These are phyloP conservation scores for Fomes fomentarius DNA, from an alignment of 1,284 basidiomycete genomes.

Conservation along the genomic window DNA sequence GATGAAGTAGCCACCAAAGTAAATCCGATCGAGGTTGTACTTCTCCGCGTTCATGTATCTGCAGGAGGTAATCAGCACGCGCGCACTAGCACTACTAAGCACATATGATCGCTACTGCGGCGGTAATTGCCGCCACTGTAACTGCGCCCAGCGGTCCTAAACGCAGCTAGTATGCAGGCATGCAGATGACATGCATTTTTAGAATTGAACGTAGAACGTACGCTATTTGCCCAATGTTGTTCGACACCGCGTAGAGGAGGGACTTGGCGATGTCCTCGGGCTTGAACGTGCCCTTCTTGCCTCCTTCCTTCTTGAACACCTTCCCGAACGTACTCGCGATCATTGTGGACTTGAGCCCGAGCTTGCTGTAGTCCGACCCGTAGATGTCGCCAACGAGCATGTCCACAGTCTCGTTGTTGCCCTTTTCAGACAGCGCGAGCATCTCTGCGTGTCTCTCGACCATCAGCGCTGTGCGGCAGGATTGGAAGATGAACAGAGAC, in stretches of 20 bases:
- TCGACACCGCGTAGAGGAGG: slow-evolving; percentile 94
- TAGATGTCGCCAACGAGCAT: slow-evolving; percentile 99
- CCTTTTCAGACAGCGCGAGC: slow-evolving; percentile 90
- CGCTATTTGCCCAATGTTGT: slow-evolving; percentile 99
- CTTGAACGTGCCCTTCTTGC: slow-evolving; percentile 76
- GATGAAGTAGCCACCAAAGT: slow-evolving; percentile 99
- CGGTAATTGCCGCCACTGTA: no score
- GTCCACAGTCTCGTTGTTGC: slow-evolving; percentile 94
- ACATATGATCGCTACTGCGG: no score
- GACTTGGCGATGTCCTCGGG: slow-evolving; percentile 96
- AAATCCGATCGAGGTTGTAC: slow-evolving; percentile 95
- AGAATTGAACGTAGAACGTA: slow-evolving; percentile 65
- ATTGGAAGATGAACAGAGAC: neutral
- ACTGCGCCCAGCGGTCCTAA: no score
- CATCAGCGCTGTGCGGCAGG: neutral
- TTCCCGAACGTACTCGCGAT: slow-evolving; percentile 99
- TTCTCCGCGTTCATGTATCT: slow-evolving; percentile 99
- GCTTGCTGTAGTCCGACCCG: slow-evolving; percentile 90
- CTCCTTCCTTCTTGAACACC: slow-evolving; percentile 93
- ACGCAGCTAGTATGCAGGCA: no score
- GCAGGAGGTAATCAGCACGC: slow-evolving; percentile 15
- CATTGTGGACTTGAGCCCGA: slow-evolving; percentile 96
- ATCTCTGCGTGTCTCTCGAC: slow-evolving; percentile 69
- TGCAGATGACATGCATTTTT: no score
- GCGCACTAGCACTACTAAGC: neutral